Evolutionary conservation across 1,284 basidiomycete genomes (phyloP).

Genomic region (Leucoagaricus sp.): DNA sequence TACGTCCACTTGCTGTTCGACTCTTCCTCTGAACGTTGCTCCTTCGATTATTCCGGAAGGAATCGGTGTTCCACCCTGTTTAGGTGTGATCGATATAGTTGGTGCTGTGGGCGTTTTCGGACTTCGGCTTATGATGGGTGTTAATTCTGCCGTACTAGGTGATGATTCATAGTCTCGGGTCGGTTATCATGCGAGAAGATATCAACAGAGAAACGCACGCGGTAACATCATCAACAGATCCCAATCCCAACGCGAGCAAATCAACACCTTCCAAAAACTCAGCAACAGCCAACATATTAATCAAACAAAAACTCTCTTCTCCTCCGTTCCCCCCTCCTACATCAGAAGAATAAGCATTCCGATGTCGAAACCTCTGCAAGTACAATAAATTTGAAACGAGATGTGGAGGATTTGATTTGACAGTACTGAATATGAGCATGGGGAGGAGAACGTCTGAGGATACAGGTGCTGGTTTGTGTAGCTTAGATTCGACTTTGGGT

Average conservation of each 20-base stretch:
- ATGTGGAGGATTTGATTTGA: conserved; percentile 84
- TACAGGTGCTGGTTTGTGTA: conserved; percentile 41
- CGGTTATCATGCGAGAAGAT: background rate
- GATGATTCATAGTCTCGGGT: no score
- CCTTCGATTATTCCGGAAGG: conserved; percentile 40
- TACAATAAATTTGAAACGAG: conserved; percentile 87
- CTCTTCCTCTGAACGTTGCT: conserved; percentile 52
- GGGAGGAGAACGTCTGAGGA: conserved; percentile 85
- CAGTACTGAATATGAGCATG: conserved; percentile 88
- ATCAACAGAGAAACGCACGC: conserved; percentile 23
- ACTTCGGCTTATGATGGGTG: conserved; percentile 62
- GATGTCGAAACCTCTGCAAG: conserved; percentile 82
- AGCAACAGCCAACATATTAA: conserved; percentile 92
- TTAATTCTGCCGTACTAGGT: conserved; percentile 68
- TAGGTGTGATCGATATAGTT: conserved; percentile 13
- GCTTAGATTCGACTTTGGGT: background rate
- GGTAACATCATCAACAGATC: conserved; percentile 48
- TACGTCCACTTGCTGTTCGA: conserved; percentile 83
- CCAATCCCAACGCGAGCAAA: conserved; percentile 76
- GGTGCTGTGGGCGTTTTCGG: conserved; percentile 32
- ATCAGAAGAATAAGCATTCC: conserved; percentile 24
- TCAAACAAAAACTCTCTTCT: conserved; percentile 89
- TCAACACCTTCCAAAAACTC: conserved; percentile 95
- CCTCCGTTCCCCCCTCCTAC: conserved; percentile 43
- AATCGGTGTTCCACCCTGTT: conserved; percentile 17